Base-by-base conservation (phyloP, 2,329 filamentous ascomycete species). In the Botrytis squamosa region DNA sequence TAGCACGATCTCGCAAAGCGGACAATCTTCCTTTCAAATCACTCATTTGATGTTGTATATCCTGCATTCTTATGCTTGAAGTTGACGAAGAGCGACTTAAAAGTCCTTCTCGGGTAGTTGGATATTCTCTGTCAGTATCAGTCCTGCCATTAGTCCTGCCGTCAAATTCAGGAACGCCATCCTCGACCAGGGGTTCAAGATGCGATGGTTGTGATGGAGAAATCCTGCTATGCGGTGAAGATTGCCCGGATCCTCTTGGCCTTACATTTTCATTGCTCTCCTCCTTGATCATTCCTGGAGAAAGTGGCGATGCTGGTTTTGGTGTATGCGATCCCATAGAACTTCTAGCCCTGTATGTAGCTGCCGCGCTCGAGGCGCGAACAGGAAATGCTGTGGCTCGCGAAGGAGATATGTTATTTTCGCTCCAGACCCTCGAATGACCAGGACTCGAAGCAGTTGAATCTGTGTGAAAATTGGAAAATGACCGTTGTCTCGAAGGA, bases 1-100 rank as follows among this genome's bases (percentile, higher is more conserved):
- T 86, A 16, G 89, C 88, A 74, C 88, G 87, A 75, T 90, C 87
- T 78, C 89, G 89, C 55, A 93, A 81, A n/a, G 85, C 88, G 8
- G 90, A 91, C 55, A 93, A 90, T 74, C 90, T 89, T 74, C 89
- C 89, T 78, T 90, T 90, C 55, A 93, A 82, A 74, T 89, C 90
- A 71, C 89, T 87, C 88, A 93, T 90, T 81, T 93, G 90, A 77
- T 90, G 87, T 49, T 88, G 87, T 62, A 93, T 83, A 79, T 90
- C 88, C 38, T 86, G 86, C 65, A 88, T 86, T 78, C 87, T 85
- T 74, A 80, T 77, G 8, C 78, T 75, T 59, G 81, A 82, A 64
- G 77, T 69, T 12, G 81, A 81, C 60, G 81, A 77, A 42, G 80
- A 81, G 64, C 81, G 77, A 55, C 77, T 78, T 42, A 81, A 75